Percentiles rank a stretch among this genome's conserved stretches.
phyloP scores from a whole-genome alignment of 2,329 filamentous ascomycete genomes.

The Zymoseptoria crescenta region DNA sequence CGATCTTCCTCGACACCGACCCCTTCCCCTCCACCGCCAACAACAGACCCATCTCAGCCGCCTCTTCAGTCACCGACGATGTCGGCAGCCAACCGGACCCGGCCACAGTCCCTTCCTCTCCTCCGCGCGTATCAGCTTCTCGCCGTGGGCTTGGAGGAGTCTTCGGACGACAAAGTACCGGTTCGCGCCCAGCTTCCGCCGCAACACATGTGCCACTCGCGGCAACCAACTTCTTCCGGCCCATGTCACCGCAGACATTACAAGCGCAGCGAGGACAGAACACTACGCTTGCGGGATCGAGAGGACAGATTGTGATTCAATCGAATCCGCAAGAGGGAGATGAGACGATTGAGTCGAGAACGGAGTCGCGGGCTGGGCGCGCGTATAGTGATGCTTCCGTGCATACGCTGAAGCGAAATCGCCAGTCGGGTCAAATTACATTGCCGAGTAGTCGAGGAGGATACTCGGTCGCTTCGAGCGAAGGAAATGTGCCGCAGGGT shows the following conservation, averaged over 20 bases:
- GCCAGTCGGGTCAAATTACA: constrained; percentile 12
- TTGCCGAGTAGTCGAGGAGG: constrained; percentile 69
- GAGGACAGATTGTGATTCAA: constrained; percentile 8
- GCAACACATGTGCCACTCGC: constrained; percentile 79
- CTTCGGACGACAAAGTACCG: not conserved
- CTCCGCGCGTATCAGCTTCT: not conserved
- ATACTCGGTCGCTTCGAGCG: constrained; percentile 55
- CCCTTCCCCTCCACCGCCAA: constrained; percentile 7
- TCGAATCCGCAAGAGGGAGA: constrained; percentile 16
- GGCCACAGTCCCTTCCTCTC: not conserved
- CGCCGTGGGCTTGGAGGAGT: not conserved
- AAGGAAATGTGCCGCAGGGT: constrained; percentile 2
- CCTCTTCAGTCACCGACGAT: not conserved
- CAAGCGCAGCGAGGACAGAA: constrained; percentile 73
- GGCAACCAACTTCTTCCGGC: constrained; percentile 85
- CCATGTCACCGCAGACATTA: constrained; percentile 91
- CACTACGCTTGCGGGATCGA: constrained; percentile 11
- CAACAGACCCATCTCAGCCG: not conserved
- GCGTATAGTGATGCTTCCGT: constrained; percentile 55
- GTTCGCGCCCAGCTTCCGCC: constrained; percentile 51
- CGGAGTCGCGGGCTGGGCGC: constrained; percentile 36
- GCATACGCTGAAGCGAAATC: constrained; percentile 25
- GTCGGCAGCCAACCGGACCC: constrained; percentile 23
- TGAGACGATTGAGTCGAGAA: constrained; percentile 13
- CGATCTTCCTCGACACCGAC: constrained; percentile 24